Base-by-base conservation (phyloP, 768 basidiomycete genomes). In the Gelatoporia subvermispora region DNA sequence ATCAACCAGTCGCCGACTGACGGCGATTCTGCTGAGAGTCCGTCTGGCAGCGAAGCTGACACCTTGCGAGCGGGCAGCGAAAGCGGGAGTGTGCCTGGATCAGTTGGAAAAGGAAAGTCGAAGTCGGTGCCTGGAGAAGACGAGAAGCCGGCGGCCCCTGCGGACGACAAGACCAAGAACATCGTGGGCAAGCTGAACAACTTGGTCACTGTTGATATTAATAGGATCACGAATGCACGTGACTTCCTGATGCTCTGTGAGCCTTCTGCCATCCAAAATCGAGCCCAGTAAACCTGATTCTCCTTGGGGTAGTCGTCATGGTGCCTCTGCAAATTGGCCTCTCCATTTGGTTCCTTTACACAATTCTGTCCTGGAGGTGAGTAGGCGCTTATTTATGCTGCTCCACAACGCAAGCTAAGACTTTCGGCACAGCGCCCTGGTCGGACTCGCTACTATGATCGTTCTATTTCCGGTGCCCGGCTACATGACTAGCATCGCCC, bases 101-200 rank as follows among this genome's bases (percentile, higher is more conserved):
- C 23, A 39, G 21, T 22, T 16, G 36, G 39, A 10, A 55, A 55
- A 16, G 48, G 52, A 22, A 37, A 45, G 16, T 51, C 45, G 41
- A 36, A 39, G 42, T 17, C 8, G 21, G 35, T 15, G 4, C 8
- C 22, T 31, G n/a, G 13, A 22, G 34, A 18, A 4, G 28, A 21
- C 3, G n/a, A 35, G 36, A 41, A 40, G 41, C 20, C 21, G 24
- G 34, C 7, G 8, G 40, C 7, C 22, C 21, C 13, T 15, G 49
- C 31, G 13, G 5, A 13, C 4, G 53, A 45, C 24, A 66, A 65
- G 40, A 60, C 65, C 10, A 66, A 64, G 9, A 82, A 84, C 58
- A 64, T 87, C 17, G 76, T 81, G 34, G 88, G 89, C 9, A 85
- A 79, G 60, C 82, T 91, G 60, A 90, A 85, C 62, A 90, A 88